Conservation (phyloP, 495 filamentous ascomycete genomes). For the Penicillium robsamsonii region DNA sequence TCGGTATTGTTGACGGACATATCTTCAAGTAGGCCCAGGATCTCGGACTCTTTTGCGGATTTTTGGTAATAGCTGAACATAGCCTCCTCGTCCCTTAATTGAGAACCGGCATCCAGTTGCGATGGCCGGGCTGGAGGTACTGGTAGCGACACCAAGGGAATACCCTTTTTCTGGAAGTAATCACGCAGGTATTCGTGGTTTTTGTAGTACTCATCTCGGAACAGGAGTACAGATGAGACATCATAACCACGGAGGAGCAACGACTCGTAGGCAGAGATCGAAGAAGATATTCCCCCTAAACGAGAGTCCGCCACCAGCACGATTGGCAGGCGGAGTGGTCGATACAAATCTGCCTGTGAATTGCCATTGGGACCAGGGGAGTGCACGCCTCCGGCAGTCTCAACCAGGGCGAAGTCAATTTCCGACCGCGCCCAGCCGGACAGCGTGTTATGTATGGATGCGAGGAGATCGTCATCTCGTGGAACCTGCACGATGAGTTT, state of each 20-base stretch:
- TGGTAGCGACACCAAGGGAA: conserved; percentile 52
- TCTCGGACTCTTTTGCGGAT: conserved; percentile 36
- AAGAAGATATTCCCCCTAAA: conserved; percentile 70
- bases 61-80: conserved; percentile 60
- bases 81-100: conserved; percentile 46
- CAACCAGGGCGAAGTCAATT: conserved; percentile 55
- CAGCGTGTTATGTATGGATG: conserved; percentile 47
- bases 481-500: conserved; percentile 34
- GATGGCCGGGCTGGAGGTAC: conserved; percentile 48
- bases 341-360: conserved; percentile 72
- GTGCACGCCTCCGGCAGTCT: conserved; percentile 76
- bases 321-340: conserved; percentile 67
- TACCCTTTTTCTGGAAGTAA: conserved; percentile 59
- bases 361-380: conserved; percentile 71
- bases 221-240: conserved; percentile 61
- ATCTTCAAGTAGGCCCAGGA: conserved; percentile 41
- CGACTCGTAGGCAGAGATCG: conserved; percentile 74
- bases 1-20: conserved; percentile 47
- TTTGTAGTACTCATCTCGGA: conserved; percentile 58
- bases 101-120: conserved; percentile 27
- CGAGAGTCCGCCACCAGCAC: conserved; percentile 67
- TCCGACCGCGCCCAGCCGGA: conserved; percentile 38
- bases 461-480: conserved; percentile 46
- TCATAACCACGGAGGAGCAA: conserved; percentile 72
- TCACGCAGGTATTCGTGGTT: conserved; percentile 62